Evolutionary conservation across 2,329 filamentous ascomycete genomes (phyloP), one percentile per base, ranked within the genome.

Genomic region (Sarocladiaceae sp.): DNA sequence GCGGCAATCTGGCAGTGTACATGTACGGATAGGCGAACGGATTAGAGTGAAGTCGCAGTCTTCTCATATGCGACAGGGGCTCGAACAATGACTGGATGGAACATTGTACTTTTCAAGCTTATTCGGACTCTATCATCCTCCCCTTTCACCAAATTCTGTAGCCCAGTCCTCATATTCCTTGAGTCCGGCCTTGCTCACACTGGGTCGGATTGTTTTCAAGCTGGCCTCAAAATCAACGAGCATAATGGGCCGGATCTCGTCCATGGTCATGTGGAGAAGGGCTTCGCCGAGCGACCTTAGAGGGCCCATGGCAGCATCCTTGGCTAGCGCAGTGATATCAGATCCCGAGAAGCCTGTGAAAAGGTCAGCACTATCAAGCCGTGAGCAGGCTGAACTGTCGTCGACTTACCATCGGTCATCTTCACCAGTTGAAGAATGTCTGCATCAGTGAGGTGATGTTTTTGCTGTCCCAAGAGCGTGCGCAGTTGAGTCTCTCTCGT

Each of bases 251-350:
- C 90, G 76, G 53, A 98, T 97, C 53, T 97, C 81, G 49, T 98
- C 93, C 78, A 93, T 95, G 0, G 85, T 86, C 74, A 94, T 97
- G 52, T 87, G 82, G 26, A 98, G 72, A 23, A 98, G 69, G 32
- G 85, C 88, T 61, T 97, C 93, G 20, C 93, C 93, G 2, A 97
- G 71, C 44, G 88, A 91, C 24, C 93, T 80, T 11, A 98, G 70
- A 1, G 93, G 93, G 0, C 93, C 91, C 93, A 98, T 98, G 3
- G 93, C 93, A 7, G 93, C 93, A 60, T 98, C 93, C 65, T 98
- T 98, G 6, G 93, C 93, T 7, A 98, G 72, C 1, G 93, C 90
- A 18, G 93, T 97, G 52, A 98, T 95, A 58, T 98, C 93, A 2
- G 89, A 95, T 34, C 93, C 93, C 7, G 89, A 96, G 66, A 95